A percentile compares a stretch with the other conserved stretches of the same genome.
These are phyloP conservation scores for Tetracladium maxilliforme DNA, from an alignment of 2,329 filamentous ascomycete species.

Conservation along the genomic window DNA sequence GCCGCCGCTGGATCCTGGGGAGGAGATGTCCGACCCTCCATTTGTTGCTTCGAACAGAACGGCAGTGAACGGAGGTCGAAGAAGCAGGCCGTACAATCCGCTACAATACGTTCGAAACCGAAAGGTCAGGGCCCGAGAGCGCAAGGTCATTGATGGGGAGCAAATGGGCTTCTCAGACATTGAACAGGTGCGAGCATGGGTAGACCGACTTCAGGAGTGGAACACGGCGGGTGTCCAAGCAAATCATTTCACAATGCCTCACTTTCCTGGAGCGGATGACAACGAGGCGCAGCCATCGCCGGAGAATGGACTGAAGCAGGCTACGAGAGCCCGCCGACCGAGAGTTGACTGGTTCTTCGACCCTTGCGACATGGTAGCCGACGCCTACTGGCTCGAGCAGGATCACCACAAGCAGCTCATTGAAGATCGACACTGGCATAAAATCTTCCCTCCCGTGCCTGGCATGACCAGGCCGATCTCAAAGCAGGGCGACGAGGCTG, in stretches of 20 bases:
- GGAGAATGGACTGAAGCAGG: slow-evolving; percentile 21
- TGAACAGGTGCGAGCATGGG: slow-evolving; percentile 58
- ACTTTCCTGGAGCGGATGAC: slow-evolving; percentile 30
- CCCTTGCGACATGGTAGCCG: slow-evolving; percentile 75
- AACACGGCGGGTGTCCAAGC: slow-evolving; percentile 23
- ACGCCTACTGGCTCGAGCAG: slow-evolving; percentile 82
- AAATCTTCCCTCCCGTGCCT: slow-evolving; percentile 46
- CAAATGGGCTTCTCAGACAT: slow-evolving; percentile 66
- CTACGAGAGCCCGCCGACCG: slow-evolving; percentile 49
- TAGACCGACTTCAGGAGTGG: slow-evolving; percentile 59
- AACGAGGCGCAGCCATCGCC: slow-evolving; percentile 24
- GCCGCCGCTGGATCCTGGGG: slow-evolving; percentile 49
- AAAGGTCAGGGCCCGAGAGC: slow-evolving; percentile 67
- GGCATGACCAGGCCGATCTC: slow-evolving; percentile 11
- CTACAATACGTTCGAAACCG: slow-evolving; percentile 86
- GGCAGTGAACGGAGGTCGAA: slow-evolving; percentile 17
- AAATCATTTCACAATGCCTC: slow-evolving; percentile 19
- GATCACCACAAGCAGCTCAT: slow-evolving; percentile 66
- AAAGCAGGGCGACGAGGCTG: no score
- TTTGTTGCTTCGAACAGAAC: slow-evolving; percentile 19
- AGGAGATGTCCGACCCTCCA: slow-evolving; percentile 23
- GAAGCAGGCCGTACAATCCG: slow-evolving; percentile 57
- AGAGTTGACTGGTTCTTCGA: slow-evolving; percentile 75
- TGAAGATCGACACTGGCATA: slow-evolving; percentile 63
- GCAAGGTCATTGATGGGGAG: slow-evolving; percentile 59